phyloP scores from a whole-genome alignment of 2,329 filamentous ascomycete species.

The Monosporascus sp. region DNA sequence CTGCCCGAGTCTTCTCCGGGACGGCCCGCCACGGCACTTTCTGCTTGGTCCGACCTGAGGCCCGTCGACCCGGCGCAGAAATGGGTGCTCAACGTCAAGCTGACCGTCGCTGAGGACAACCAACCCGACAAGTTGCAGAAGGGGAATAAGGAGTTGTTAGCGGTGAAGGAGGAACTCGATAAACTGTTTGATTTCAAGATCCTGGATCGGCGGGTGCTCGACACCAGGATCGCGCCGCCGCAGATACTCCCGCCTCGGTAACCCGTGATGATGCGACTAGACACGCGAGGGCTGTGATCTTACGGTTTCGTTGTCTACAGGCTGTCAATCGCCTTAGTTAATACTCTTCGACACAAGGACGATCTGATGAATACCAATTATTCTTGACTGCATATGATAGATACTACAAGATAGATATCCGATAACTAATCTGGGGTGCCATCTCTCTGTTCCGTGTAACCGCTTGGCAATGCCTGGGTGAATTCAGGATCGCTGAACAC shows the following conservation, averaged over 20 bases:
- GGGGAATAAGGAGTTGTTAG: conserved; percentile 45
- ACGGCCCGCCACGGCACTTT: conserved; percentile 30
- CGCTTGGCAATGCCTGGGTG: too few species aligned
- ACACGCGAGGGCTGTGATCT: background rate
- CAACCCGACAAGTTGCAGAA: conserved; percentile 53
- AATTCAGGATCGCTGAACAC: too few species aligned
- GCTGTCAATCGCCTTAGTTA: background rate
- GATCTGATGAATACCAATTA: too few species aligned
- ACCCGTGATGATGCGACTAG: background rate
- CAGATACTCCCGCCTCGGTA: conserved; percentile 7
- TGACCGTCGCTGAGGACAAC: conserved; percentile 49
- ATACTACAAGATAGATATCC: too few species aligned
- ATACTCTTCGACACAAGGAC: too few species aligned
- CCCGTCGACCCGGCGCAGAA: conserved; percentile 43
- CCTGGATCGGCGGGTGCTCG: conserved; percentile 47
- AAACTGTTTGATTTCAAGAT: conserved; percentile 79
- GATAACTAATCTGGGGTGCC: too few species aligned
- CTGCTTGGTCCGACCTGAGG: conserved; percentile 40
- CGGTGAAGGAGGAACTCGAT: conserved; percentile 63
- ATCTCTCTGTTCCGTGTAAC: too few species aligned
- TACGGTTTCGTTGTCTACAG: background rate
- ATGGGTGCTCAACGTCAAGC: conserved; percentile 52
- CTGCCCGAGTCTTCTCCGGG: conserved; percentile 20
- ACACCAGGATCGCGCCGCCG: conserved; percentile 22
- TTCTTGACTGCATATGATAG: too few species aligned